Conservation (phyloP, 2,329 filamentous ascomycete genomes). For the Eutypa lata region DNA sequence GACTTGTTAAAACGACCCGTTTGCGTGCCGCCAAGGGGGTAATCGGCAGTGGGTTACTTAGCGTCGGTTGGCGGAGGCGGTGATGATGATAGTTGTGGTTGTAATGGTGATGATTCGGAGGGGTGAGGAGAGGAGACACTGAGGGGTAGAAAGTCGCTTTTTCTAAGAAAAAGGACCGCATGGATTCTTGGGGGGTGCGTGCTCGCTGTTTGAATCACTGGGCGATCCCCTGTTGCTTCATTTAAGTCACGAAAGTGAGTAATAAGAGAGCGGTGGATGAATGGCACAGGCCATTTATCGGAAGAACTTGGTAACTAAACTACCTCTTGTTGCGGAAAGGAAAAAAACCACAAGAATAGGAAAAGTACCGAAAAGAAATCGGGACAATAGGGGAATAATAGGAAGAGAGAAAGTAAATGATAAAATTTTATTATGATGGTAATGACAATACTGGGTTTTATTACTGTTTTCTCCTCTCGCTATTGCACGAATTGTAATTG, state of each 20-base stretch:
- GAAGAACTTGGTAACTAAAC: not conserved
- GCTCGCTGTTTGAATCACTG: too few species aligned
- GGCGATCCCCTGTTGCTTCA: not conserved
- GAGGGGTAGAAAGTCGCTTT: not conserved
- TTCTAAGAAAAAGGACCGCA: not conserved
- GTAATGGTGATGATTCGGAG: not conserved
- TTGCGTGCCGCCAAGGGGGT: not conserved
- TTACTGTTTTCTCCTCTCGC: too few species aligned
- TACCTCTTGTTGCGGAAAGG: not conserved
- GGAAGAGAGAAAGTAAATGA: too few species aligned
- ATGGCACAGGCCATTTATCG: not conserved
- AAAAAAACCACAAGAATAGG: too few species aligned
- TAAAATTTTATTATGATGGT: too few species aligned
- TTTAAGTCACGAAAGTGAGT: not conserved
- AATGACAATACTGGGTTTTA: too few species aligned
- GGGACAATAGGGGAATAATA: too few species aligned
- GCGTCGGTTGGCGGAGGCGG: not conserved
- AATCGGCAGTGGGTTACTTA: not conserved
- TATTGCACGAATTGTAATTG: too few species aligned
- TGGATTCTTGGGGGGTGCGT: too few species aligned
- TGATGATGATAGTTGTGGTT: not conserved
- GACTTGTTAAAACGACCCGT: not conserved
- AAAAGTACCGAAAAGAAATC: not conserved
- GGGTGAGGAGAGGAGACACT: not conserved
- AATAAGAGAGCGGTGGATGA: not conserved